Evolutionary conservation across 2,329 filamentous ascomycete genomes (phyloP), one percentile per base, ranked within the genome.

Genomic region (Penicillium sp.): DNA sequence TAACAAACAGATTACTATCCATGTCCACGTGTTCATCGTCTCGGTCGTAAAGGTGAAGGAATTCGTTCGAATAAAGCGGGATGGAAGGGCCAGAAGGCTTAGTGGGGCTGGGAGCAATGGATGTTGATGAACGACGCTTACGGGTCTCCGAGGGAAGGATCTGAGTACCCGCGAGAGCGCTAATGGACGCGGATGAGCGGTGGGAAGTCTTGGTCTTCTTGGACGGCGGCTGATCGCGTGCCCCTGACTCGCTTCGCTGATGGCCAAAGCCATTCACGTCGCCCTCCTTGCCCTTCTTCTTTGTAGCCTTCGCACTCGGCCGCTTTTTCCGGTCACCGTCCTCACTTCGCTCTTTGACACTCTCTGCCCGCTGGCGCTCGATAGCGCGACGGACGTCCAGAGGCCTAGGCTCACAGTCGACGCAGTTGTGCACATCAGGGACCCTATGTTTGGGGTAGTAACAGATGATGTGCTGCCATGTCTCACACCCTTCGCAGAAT

Each of bases 381-480:
- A 84, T 84, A 54, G 94, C 93, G 65, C 85, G 82, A 67, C 86
- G 84, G 46, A 79, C 78, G 69, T 97, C 88, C 64, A 96, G 74
- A 44, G 77, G 75, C 57, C 91, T 83, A 16, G 92, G 91, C 55
- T 88, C 85, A 77, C 94, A 99, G 64, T 96, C 90, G 65, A 85
- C 85, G 76, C 94, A 99, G 51, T 87, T 90, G 76, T 99, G 93
- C 51, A 89, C 80, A 81, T 78, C 87, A 74, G 71, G 92, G 75
- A 76, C 88, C 81, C 79, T 89, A 80, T 71, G 85, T 82, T 69
- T 82, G 64, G 90, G 89, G 71, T 97, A 97, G 76, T 95, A 97
- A 76, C 94, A 99, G 70, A 91, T 87, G 65, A 96, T 95, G 74
- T 99, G 94, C 75, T 99, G 94, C 94, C 94, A 99, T 45, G 91